These are phyloP conservation scores for Hyphopichia wangnamkhiaoensis DNA, from an alignment of 1,139 yeast species.

Conservation along the genomic window DNA sequence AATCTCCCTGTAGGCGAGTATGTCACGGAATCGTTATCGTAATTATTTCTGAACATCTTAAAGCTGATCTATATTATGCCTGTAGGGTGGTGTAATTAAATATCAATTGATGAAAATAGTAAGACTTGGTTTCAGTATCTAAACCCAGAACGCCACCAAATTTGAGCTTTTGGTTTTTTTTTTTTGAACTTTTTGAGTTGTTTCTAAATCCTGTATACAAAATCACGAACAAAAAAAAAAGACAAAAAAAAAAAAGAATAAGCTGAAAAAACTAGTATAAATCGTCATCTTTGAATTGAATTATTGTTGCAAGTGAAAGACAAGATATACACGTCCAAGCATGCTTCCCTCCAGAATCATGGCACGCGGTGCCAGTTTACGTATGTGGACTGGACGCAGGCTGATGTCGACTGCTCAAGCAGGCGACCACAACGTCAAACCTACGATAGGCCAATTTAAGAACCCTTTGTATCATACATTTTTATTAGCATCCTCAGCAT, in stretches of 20 bases:
- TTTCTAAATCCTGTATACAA: neutral
- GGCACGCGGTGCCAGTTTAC: neutral
- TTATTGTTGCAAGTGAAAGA: too few relatives aligned
- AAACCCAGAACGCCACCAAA: conserved; percentile 3
- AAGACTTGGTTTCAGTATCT: too few relatives aligned
- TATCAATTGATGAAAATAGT: too few relatives aligned
- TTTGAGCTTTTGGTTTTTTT: neutral
- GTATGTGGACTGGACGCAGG: too few relatives aligned
- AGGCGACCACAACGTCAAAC: conserved; percentile 19
- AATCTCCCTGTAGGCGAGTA: conserved; percentile 97
- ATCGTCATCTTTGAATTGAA: too few relatives aligned
- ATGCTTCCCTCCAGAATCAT: too few relatives aligned
- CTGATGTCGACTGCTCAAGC: too few relatives aligned
- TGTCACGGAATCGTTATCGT: conserved; percentile 97
- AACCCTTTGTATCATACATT: conserved; percentile 43
- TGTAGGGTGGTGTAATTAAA: too few relatives aligned
- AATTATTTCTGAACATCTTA: conserved; percentile 88
- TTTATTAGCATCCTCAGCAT: conserved; percentile 42
- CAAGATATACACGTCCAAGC: too few relatives aligned
- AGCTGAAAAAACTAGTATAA: too few relatives aligned
- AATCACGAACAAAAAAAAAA: too few relatives aligned
- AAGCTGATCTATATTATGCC: neutral
- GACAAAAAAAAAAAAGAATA: too few relatives aligned
- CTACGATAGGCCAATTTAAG: conserved; percentile 38
- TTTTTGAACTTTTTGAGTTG: neutral